Conservation (phyloP, 2,329 filamentous ascomycete species). For the Pyrenochaeta sp. region DNA sequence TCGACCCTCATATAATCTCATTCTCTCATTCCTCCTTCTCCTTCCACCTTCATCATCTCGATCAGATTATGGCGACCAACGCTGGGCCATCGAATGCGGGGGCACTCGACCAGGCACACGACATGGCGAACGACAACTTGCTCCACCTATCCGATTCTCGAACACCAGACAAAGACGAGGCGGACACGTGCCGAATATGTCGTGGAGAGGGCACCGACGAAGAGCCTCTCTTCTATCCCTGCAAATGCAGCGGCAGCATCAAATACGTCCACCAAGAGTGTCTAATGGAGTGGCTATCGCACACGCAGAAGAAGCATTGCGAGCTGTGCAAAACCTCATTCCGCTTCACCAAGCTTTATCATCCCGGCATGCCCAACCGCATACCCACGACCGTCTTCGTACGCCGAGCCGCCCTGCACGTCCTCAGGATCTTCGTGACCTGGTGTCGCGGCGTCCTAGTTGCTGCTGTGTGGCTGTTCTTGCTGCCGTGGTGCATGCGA, state of each 20-base stretch:
- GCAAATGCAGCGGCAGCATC: conserved; percentile 99
- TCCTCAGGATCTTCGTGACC: conserved; percentile 73
- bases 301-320: conserved; percentile 99
- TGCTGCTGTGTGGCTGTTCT: conserved; percentile 84
- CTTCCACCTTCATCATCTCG: conserved; percentile 2
- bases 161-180: conserved; percentile 57
- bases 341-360: conserved; percentile 97
- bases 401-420: conserved; percentile 78
- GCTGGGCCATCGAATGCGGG: conserved; percentile 20
- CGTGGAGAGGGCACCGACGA: conserved; percentile 82
- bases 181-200: conserved; percentile 96
- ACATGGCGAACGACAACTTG: conserved; percentile 10
- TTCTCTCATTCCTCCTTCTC: conserved; percentile 1
- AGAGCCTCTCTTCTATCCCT: conserved; percentile 94
- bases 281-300: conserved; percentile 97
- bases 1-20: not conserved
- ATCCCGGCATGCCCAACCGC: conserved; percentile 87
- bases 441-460: conserved; percentile 84
- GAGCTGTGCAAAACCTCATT: conserved; percentile 99
- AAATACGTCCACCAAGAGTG: conserved; percentile 98
- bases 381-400: conserved; percentile 84
- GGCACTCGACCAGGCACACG: conserved; percentile 20
- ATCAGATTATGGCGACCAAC: conserved; percentile 32
- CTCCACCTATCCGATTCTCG: conserved; percentile 51
- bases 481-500: conserved; percentile 89